phyloP scores from a whole-genome alignment of 495 filamentous ascomycete species.

The Neurospora discreta region DNA sequence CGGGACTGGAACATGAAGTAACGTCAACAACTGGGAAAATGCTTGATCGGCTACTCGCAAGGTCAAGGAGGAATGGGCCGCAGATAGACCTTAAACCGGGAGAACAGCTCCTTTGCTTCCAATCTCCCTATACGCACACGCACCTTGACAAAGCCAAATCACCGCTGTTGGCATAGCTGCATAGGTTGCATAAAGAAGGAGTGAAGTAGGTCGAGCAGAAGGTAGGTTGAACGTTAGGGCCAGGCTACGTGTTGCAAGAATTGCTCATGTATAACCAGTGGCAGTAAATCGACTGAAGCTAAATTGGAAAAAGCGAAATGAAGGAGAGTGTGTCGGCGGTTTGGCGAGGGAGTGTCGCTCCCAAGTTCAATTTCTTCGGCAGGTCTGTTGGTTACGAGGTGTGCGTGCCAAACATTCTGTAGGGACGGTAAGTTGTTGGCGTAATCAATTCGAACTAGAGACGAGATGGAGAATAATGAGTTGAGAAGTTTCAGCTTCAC shows the following conservation, averaged over 20 bases:
- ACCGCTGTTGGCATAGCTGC: background rate
- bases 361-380: background rate
- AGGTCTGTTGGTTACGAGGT: background rate
- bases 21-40: too few species aligned
- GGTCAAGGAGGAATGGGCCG: too few species aligned
- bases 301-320: background rate
- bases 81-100: too few species aligned
- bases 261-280: background rate
- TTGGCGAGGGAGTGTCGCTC: background rate
- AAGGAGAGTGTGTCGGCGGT: fast-evolving
- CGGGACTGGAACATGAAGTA: too few species aligned
- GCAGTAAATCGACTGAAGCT: fast-evolving
- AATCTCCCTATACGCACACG: too few species aligned
- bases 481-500: background rate
- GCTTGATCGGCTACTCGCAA: too few species aligned
- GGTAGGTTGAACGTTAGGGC: background rate
- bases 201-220: background rate
- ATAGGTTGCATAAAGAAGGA: background rate
- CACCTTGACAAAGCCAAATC: too few species aligned
- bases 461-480: background rate
- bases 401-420: background rate
- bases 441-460: too few species aligned
- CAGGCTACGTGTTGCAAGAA: too few species aligned
- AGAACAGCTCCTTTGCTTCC: too few species aligned
- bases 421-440: background rate